A percentile compares a stretch with the other conserved stretches of the same genome.
Conservation (phyloP, 140 eudicot genomes). For the Bidens hawaiensis region DNA sequence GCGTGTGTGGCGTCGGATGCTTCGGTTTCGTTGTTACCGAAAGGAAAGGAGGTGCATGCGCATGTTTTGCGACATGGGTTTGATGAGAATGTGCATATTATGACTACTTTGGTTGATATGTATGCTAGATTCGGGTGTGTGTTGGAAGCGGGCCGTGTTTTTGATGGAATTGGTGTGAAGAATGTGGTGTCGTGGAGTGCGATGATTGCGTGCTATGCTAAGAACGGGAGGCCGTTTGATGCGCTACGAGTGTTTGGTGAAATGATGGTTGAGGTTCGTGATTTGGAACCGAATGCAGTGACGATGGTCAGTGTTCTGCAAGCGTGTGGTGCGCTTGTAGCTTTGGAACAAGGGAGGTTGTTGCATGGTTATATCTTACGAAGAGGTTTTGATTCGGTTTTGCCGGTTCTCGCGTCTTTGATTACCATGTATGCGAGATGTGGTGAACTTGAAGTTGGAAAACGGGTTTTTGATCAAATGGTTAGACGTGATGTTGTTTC, state of each 20-base stretch:
- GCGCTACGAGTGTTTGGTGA: conserved; percentile 63
- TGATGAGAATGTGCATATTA: conserved; percentile 55
- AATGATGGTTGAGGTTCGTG: conserved; percentile 57
- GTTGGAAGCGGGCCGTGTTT: conserved; percentile 45
- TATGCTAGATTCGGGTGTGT: conserved; percentile 81
- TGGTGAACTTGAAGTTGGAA: conserved; percentile 60
- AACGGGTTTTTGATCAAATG: conserved; percentile 66
- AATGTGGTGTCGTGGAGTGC: conserved; percentile 98
- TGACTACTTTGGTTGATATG: conserved; percentile 90
- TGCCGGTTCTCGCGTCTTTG: conserved; percentile 78
- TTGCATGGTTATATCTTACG: conserved; percentile 72
- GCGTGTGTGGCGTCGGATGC: conserved; percentile 76
- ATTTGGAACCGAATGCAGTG: conserved; percentile 70
- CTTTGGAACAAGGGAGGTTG: conserved; percentile 74
- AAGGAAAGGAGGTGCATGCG: conserved; percentile 77
- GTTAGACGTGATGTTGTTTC: conserved; percentile 69
- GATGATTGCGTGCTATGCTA: conserved; percentile 80
- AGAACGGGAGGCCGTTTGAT: conserved; percentile 63
- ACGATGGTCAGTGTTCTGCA: conserved; percentile 95
- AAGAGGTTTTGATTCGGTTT: conserved; percentile 64
- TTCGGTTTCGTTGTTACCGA: conserved; percentile 27
- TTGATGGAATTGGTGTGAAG: conserved; percentile 39
- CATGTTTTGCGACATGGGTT: conserved; percentile 73
- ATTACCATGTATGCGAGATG: conserved; percentile 78
- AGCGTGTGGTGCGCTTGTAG: conserved; percentile 80